Conservation (phyloP, 257 asterid species). For the Capsicum rhomboideum region DNA sequence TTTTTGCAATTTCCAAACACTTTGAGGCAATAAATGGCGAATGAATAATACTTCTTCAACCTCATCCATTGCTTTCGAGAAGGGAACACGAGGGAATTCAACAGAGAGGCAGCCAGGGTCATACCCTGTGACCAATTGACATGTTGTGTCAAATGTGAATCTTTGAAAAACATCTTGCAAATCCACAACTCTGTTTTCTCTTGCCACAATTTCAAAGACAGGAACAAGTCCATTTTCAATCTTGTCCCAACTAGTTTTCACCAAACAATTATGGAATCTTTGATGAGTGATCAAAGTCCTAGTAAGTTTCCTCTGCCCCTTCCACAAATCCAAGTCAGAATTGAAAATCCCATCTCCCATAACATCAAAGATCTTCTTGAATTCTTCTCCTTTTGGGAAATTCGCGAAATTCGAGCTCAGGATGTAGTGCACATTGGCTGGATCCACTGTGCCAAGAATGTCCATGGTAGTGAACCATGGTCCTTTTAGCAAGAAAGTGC, state of each 20-base stretch:
- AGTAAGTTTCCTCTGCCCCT: constrained; percentile 28
- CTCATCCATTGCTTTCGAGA: constrained; percentile 48
- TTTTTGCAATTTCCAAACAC: constrained; percentile 25
- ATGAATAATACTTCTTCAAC: constrained; percentile 42
- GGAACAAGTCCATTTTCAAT: constrained; percentile 35
- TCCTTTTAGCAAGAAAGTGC: constrained; percentile 35
- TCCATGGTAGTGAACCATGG: constrained; percentile 48
- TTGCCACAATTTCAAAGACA: constrained; percentile 19
- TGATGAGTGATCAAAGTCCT: constrained; percentile 28
- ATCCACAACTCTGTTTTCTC: constrained; percentile 15
- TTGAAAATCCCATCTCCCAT: constrained; percentile 57
- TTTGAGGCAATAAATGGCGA: constrained; percentile 41
- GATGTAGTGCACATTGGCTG: constrained; percentile 41
- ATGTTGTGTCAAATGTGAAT: constrained; percentile 39
- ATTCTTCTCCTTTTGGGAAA: constrained; percentile 43
- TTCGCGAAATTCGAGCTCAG: constrained; percentile 38
- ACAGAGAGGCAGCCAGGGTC: constrained; percentile 40
- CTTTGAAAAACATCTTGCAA: constrained; percentile 49
- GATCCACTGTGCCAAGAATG: constrained; percentile 37
- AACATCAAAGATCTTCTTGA: constrained; percentile 40
- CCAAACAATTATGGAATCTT: constrained; percentile 23
- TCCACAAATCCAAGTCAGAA: constrained; percentile 39
- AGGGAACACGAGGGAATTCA: constrained; percentile 31
- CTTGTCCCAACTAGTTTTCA: constrained; percentile 20
- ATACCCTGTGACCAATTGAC: constrained; percentile 32